A percentile compares a stretch with the other conserved stretches of the same genome.
phyloP scores from a whole-genome alignment of 306 rosid species.

The Castanospermum australe region DNA sequence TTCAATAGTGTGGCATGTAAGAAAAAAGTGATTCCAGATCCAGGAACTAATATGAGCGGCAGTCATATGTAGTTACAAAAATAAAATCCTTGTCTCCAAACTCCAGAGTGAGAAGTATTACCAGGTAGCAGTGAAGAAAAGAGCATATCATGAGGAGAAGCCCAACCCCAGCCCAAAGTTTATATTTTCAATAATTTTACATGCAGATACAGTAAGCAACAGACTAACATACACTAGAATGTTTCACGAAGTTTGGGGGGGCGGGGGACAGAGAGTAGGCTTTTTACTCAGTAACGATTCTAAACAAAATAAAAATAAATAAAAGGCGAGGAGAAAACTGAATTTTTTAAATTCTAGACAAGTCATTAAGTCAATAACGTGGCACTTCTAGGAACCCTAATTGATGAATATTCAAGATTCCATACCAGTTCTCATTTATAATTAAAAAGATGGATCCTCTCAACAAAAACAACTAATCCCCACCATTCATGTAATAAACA shows the following conservation, averaged over 20 bases:
- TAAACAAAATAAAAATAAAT: too few species aligned
- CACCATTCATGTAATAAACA: not conserved
- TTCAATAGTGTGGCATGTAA: not conserved
- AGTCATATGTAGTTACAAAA: not conserved
- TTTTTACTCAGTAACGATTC: too few species aligned
- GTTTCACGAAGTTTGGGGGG: too few species aligned
- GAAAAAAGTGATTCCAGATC: not conserved
- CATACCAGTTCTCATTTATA: not conserved
- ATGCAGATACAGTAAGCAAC: not conserved
- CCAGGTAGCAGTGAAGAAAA: not conserved
- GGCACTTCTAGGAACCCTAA: not conserved
- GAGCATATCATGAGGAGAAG: not conserved
- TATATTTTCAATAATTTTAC: not conserved
- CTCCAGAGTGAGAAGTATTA: not conserved
- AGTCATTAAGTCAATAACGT: not conserved
- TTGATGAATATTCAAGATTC: not conserved
- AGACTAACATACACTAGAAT: too few species aligned
- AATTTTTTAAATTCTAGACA: not conserved
- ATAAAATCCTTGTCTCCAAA: conserved; percentile 7
- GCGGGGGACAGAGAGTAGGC: too few species aligned
- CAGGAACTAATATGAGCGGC: not conserved
- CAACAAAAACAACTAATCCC: not conserved
- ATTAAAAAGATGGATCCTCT: not conserved
- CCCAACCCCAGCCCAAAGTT: conserved; percentile 8
- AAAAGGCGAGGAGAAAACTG: not conserved